phyloP scores from a whole-genome alignment of 1,284 basidiomycete genomes.

The Porogramme epimiltina region DNA sequence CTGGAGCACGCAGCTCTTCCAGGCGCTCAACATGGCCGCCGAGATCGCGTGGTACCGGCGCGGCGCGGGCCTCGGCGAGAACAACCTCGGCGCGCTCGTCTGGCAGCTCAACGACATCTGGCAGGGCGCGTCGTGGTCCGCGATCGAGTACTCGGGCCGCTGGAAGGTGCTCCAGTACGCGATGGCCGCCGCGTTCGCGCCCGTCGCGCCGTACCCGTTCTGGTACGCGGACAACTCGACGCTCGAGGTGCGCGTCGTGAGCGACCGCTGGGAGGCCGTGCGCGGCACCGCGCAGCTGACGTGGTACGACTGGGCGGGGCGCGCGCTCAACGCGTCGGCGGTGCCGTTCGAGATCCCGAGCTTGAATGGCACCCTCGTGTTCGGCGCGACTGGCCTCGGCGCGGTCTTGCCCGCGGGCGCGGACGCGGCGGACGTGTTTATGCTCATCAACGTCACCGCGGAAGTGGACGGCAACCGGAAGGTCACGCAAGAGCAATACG shows the following conservation, averaged over 20 bases:
- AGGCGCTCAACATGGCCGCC: slow-evolving; percentile 58
- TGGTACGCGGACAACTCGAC: slow-evolving; percentile 51
- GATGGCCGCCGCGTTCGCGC: slow-evolving; percentile 47
- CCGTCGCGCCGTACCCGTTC: slow-evolving; percentile 56
- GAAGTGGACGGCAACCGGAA: slow-evolving; percentile 40
- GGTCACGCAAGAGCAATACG: slow-evolving; percentile 55
- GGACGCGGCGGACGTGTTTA: slow-evolving; percentile 47
- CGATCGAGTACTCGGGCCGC: slow-evolving; percentile 60
- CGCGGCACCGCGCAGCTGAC: slow-evolving; percentile 51
- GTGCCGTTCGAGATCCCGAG: slow-evolving; percentile 46
- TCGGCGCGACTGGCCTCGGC: slow-evolving; percentile 40
- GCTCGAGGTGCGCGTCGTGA: slow-evolving; percentile 51
- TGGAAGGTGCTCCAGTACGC: slow-evolving; percentile 67
- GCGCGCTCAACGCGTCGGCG: slow-evolving; percentile 38
- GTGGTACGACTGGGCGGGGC: slow-evolving; percentile 62
- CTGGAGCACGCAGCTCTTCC: slow-evolving; percentile 62
- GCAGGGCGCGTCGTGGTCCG: slow-evolving; percentile 64
- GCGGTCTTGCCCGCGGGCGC: slow-evolving; percentile 47
- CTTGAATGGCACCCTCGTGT: slow-evolving; percentile 53
- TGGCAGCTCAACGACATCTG: slow-evolving; percentile 74
- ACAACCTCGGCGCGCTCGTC: slow-evolving; percentile 61
- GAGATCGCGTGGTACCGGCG: slow-evolving; percentile 63
- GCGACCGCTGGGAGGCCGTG: slow-evolving; percentile 53
- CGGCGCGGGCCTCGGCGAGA: slow-evolving; percentile 55
- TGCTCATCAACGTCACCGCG: slow-evolving; percentile 53